Base-by-base conservation (phyloP, 306 rosid genomes). In the Canavalia ensiformis region DNA sequence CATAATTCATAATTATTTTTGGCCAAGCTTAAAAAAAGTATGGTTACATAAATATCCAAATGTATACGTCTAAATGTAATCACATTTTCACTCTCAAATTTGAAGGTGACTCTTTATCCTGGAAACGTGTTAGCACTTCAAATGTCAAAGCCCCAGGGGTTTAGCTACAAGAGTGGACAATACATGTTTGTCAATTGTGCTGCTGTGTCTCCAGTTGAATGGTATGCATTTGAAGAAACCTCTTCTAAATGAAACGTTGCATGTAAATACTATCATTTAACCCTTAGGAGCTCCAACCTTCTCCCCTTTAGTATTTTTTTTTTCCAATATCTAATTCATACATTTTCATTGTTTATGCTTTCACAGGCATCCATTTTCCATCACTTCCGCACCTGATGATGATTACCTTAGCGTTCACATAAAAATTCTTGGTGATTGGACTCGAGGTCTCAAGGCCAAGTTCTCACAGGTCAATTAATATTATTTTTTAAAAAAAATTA, bases 311-410 rank as follows among this genome's bases (percentile, higher is more conserved):
- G 18, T 39, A 8, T 51, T 31, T 68, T 74, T 35, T n/a, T 50
- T 85, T 42, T 12, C 6, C 42, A 46, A 10, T 25, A 58, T 68
- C 49, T 57, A 68, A 55, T 34, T 67, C 39, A 46, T 44, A 31
- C 9, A 7, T 0, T 5, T 64, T 70, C 79, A 31, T 51, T 75
- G 58, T 59, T 67, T 54, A 66, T 56, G 68, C 69, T 46, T 62
- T 29, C 67, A 80, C 82, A 91, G 95, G 95, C 95, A 91, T 79
- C 95, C 95, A 62, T 91, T 91, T 83, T 91, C 95, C 79, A 88
- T 91, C 76, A 89, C 92, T 74, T 91, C 95, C 1, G 92, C 95
- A 60, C 95, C 95, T 2, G 86, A 87, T 57, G 92, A 91, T 49
- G 81, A 89, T 82, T 80, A 82, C 88, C 84, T 91, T 30, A 87